Conservation (phyloP, 257 asterid species). For the Plectranthus barbatus region DNA sequence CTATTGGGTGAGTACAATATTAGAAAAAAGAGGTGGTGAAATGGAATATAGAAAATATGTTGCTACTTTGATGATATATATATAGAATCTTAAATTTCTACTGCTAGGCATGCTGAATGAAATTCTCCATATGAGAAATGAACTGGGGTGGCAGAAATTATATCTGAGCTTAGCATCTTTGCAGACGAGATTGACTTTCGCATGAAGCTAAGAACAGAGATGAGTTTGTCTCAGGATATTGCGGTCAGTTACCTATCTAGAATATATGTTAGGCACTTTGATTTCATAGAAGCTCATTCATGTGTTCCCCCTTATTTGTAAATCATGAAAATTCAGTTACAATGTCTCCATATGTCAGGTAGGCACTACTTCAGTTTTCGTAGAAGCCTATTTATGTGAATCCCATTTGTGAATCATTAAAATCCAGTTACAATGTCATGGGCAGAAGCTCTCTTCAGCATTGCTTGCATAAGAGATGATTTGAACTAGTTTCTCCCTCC, state of each 20-base stretch:
- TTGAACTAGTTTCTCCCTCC: background rate
- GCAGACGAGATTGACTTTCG: background rate
- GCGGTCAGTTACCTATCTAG: background rate
- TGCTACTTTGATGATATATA: background rate
- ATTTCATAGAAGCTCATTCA: background rate
- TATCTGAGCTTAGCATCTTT: background rate
- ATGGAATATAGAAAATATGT: background rate
- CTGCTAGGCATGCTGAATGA: too few species aligned
- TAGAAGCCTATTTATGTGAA: background rate
- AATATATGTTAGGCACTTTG: background rate
- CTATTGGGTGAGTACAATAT: background rate
- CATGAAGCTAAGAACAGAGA: background rate
- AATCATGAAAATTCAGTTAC: slow-evolving; percentile 1
- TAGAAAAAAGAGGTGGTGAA: background rate
- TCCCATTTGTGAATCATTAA: slow-evolving; percentile 9
- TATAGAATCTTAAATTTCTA: too few species aligned
- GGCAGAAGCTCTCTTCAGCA: too few species aligned
- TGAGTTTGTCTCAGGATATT: background rate
- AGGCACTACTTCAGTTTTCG: background rate
- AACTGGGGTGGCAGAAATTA: background rate
- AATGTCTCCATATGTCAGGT: background rate
- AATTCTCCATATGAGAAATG: background rate
- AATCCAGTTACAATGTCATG: background rate
- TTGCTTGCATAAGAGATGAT: background rate
- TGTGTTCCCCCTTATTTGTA: slow-evolving; percentile 7